phyloP scores from a whole-genome alignment of 176 grass and related monocot species.

The Cenchrus fungigraminus region DNA sequence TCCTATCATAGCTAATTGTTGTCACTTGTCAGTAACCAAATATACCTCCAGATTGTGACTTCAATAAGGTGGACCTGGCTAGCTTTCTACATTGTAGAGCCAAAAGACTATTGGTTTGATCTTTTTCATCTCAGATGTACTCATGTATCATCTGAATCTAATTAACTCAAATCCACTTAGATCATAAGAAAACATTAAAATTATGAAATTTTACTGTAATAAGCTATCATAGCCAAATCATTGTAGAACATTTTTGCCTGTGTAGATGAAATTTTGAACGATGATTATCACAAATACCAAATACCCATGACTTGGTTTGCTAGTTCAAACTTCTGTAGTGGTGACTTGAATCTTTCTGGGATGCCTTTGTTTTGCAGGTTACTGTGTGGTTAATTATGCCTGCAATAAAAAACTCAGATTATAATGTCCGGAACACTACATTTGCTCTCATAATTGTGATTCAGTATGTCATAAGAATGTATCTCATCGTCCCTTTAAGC shows the following conservation, averaged over 20 bases:
- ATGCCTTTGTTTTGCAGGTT: conserved; percentile 48
- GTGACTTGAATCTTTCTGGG: conserved; percentile 10
- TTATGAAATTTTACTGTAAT: neutral
- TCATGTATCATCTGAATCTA: conserved; percentile 5
- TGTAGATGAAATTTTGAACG: neutral
- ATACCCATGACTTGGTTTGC: neutral
- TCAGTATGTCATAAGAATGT: conserved; percentile 83
- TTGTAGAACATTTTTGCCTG: neutral
- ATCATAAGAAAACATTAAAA: conserved; percentile 2
- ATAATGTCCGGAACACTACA: conserved; percentile 65
- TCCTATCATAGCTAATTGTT: neutral
- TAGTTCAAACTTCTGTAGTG: neutral
- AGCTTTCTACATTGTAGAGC: neutral
- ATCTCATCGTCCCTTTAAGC: conserved; percentile 74
- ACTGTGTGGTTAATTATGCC: conserved; percentile 76
- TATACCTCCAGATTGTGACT: neutral
- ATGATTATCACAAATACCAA: neutral
- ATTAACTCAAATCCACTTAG: neutral
- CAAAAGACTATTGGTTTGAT: neutral
- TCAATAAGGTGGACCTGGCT: neutral
- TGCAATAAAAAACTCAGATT: conserved; percentile 52
- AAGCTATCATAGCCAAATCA: neutral
- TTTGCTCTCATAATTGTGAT: conserved; percentile 69
- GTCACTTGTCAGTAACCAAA: neutral
- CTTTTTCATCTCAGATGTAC: neutral